phyloP scores from a whole-genome alignment of 2,329 filamentous ascomycete genomes.

The Ophiocordyceps camponoti-leonardi region DNA sequence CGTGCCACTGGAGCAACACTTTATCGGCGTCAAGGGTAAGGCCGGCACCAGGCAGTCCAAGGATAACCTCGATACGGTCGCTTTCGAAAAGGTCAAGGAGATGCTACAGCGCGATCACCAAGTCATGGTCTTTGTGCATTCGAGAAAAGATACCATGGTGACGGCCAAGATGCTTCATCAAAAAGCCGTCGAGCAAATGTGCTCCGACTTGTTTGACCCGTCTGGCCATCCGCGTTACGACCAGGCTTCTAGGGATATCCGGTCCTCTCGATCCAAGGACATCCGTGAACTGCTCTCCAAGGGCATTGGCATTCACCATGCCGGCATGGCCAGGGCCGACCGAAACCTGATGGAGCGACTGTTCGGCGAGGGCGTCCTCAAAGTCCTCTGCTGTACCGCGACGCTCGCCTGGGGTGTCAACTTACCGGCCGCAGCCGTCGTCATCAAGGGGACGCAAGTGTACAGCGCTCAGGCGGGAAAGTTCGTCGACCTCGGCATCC shows the following conservation, averaged over 20 bases:
- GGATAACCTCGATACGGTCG: conserved; percentile 73
- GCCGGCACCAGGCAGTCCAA: conserved; percentile 62
- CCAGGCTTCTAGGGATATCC: conserved; percentile 67
- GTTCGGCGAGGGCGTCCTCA: conserved; percentile 82
- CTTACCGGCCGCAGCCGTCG: conserved; percentile 89
- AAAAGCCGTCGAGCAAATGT: conserved; percentile 67
- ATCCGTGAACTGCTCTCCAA: conserved; percentile 78
- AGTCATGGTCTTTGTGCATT: conserved; percentile 98
- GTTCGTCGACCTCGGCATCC: conserved; percentile 93
- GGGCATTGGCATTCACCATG: conserved; percentile 89
- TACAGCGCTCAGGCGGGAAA: conserved; percentile 98
- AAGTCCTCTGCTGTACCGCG: conserved; percentile 94
- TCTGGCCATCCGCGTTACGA: conserved; percentile 63
- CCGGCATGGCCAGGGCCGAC: conserved; percentile 88
- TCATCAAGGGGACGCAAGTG: conserved; percentile 96
- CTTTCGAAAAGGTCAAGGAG: conserved; percentile 86
- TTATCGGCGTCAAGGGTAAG: conserved; percentile 90
- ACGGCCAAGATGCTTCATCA: conserved; percentile 76
- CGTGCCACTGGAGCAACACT: conserved; percentile 92
- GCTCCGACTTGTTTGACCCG: conserved; percentile 70
- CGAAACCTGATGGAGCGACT: conserved; percentile 90
- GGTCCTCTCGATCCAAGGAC: conserved; percentile 68
- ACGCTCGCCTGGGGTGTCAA: conserved; percentile 98
- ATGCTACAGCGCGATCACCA: conserved; percentile 91
- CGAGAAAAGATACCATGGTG: conserved; percentile 78